Evolutionary conservation across 225 moss, liverwort and hornwort genomes (phyloP).

Genomic region (Sphagnum tenellum): DNA sequence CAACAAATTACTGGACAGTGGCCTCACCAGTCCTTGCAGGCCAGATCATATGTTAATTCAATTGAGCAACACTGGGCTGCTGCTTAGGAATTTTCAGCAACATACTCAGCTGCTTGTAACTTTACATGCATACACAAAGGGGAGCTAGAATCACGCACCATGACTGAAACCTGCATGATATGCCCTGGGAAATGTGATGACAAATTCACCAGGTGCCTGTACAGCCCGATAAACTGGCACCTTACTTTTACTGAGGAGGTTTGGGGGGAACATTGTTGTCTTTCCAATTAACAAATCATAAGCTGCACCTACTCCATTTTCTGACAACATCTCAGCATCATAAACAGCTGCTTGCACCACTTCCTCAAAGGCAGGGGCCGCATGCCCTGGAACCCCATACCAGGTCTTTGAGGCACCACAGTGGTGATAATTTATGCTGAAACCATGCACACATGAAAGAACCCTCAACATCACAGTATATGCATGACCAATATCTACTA

Average conservation of each 20-base stretch:
- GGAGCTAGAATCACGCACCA: not conserved
- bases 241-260: constrained; percentile 14
- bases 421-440: constrained; percentile 39
- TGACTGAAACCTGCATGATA: constrained; percentile 40
- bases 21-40: too few species aligned
- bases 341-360: constrained; percentile 25
- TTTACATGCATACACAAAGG: not conserved
- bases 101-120: not conserved
- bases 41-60: too few species aligned
- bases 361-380: constrained; percentile 33
- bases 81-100: too few species aligned
- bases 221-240: constrained; percentile 30
- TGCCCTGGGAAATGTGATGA: constrained; percentile 35
- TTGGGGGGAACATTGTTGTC: constrained; percentile 36
- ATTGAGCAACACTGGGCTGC: too few species aligned
- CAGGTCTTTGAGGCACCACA: constrained; percentile 43
- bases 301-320: constrained; percentile 24
- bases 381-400: constrained; percentile 37
- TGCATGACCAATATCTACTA: too few species aligned
- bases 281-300: constrained; percentile 32
- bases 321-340: constrained; percentile 21
- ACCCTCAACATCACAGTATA: too few species aligned
- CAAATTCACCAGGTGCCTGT: constrained; percentile 30
- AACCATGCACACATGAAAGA: not conserved
- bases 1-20: too few species aligned